phyloP scores from a whole-genome alignment of 2,329 filamentous ascomycete genomes.

The Penicillium sp. region DNA sequence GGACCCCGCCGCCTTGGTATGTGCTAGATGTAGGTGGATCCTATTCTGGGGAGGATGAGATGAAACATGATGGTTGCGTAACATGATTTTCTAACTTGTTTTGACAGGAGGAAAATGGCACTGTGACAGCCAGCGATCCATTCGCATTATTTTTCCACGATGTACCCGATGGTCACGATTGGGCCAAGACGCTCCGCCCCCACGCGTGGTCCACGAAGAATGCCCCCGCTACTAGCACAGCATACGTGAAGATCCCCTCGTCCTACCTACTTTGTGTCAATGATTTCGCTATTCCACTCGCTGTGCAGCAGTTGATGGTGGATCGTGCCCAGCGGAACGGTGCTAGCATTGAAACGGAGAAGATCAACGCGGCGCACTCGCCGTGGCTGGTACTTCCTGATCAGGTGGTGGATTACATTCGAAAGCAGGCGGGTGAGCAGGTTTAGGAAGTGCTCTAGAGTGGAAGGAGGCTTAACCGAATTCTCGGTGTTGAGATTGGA shows the following conservation, averaged over 20 bases:
- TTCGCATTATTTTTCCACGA: conserved; percentile 35
- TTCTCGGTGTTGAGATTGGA: background rate
- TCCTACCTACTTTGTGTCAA: conserved; percentile 34
- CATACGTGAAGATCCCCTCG: conserved; percentile 28
- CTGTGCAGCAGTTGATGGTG: conserved; percentile 35
- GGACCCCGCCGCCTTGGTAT: conserved; percentile 31
- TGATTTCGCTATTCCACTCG: conserved; percentile 32
- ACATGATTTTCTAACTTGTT: background rate
- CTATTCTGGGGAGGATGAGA: too few species aligned
- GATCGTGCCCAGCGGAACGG: conserved; percentile 31
- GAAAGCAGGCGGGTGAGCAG: conserved; percentile 17
- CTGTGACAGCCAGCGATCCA: conserved; percentile 28
- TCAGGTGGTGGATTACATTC: conserved; percentile 22
- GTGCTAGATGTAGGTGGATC: conserved; percentile 30
- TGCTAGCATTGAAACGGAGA: conserved; percentile 32
- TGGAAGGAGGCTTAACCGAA: background rate
- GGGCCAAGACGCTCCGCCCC: conserved; percentile 31
- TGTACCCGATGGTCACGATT: conserved; percentile 30
- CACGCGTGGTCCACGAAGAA: conserved; percentile 34
- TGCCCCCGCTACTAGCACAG: conserved; percentile 27
- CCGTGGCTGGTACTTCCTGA: conserved; percentile 32
- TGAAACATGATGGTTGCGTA: background rate
- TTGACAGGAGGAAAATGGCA: conserved; percentile 23
- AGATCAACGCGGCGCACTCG: conserved; percentile 29
- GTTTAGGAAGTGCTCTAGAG: background rate